A percentile compares a stretch with the other conserved stretches of the same genome.
Evolutionary conservation across 345 rosid genomes (phyloP).

Genomic region (Citrus maxima): DNA sequence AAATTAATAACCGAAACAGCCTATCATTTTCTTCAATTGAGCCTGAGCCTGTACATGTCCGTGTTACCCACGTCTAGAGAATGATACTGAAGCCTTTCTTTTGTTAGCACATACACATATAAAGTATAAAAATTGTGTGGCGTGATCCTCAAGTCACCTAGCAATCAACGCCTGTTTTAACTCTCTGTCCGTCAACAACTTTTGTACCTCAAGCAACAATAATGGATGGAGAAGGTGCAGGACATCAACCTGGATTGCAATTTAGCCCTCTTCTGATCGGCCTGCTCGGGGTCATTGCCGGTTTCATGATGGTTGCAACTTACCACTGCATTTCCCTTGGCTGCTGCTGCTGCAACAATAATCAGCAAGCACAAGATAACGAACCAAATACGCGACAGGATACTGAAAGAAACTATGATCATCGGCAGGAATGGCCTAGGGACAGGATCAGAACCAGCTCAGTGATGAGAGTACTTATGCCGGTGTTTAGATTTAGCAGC

Average conservation of each 20-base stretch:
- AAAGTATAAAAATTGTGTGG: background rate
- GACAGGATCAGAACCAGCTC: background rate
- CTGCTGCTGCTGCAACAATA: background rate
- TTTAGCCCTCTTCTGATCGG: slow-evolving; percentile 31
- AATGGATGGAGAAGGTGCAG: slow-evolving; percentile 25
- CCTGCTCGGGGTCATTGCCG: slow-evolving; percentile 39
- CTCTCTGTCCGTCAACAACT: too few relatives aligned
- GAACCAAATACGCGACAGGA: background rate
- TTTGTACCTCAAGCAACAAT: too few relatives aligned
- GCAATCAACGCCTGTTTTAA: background rate
- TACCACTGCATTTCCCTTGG: slow-evolving; percentile 29
- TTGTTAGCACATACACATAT: background rate
- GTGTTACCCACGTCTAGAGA: slow-evolving; percentile 5
- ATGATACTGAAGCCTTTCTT: slow-evolving; percentile 7
- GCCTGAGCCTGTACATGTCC: background rate
- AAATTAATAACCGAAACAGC: background rate
- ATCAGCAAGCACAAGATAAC: background rate
- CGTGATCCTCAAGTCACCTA: background rate
- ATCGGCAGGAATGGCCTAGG: background rate
- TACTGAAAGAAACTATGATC: background rate
- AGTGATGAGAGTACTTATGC: background rate
- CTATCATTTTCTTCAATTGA: background rate
- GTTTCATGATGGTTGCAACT: slow-evolving; percentile 34
- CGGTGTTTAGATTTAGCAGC: slow-evolving; percentile 16
- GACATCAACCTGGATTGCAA: background rate